These are phyloP conservation scores for Calonectria pseudoturangicola DNA, from an alignment of 2,329 filamentous ascomycete genomes.

Conservation along the genomic window DNA sequence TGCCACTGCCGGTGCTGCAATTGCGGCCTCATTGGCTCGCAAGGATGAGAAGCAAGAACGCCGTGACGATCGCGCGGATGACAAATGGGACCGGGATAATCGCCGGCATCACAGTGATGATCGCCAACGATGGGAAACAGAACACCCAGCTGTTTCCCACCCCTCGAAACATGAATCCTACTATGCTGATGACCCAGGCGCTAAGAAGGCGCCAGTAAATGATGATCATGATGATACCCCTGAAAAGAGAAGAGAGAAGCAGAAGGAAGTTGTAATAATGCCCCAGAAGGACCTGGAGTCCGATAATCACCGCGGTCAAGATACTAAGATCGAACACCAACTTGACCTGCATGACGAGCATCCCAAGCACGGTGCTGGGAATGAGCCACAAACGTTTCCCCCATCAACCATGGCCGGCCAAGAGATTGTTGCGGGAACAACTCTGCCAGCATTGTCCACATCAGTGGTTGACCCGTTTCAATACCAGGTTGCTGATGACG, in stretches of 20 bases:
- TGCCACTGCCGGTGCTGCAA: slow-evolving; percentile 63
- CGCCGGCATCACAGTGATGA: slow-evolving; percentile 45
- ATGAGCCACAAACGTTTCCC: slow-evolving; percentile 55
- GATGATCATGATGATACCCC: slow-evolving; percentile 58
- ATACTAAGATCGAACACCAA: slow-evolving; percentile 55
- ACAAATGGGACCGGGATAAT: slow-evolving; percentile 49
- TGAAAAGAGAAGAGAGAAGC: slow-evolving; percentile 53
- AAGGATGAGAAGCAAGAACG: slow-evolving; percentile 45
- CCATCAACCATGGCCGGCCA: slow-evolving; percentile 55
- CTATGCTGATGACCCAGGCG: slow-evolving; percentile 56
- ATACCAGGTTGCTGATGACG: slow-evolving; percentile 72
- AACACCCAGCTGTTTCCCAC: slow-evolving; percentile 53
- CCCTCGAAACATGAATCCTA: slow-evolving; percentile 57
- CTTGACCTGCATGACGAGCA: slow-evolving; percentile 55
- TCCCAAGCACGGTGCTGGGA: slow-evolving; percentile 49
- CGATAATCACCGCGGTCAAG: slow-evolving; percentile 51
- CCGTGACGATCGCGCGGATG: slow-evolving; percentile 44
- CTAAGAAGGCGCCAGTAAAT: slow-evolving; percentile 56
- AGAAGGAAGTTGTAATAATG: slow-evolving; percentile 53
- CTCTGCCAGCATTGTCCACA: slow-evolving; percentile 50
- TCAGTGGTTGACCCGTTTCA: slow-evolving; percentile 74
- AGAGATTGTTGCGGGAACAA: slow-evolving; percentile 52
- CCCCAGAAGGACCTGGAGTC: slow-evolving; percentile 50
- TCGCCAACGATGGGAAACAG: slow-evolving; percentile 40
- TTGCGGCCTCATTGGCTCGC: slow-evolving; percentile 53